Base-by-base conservation (phyloP, 768 basidiomycete species). In the Leccinum aurantiacum region DNA sequence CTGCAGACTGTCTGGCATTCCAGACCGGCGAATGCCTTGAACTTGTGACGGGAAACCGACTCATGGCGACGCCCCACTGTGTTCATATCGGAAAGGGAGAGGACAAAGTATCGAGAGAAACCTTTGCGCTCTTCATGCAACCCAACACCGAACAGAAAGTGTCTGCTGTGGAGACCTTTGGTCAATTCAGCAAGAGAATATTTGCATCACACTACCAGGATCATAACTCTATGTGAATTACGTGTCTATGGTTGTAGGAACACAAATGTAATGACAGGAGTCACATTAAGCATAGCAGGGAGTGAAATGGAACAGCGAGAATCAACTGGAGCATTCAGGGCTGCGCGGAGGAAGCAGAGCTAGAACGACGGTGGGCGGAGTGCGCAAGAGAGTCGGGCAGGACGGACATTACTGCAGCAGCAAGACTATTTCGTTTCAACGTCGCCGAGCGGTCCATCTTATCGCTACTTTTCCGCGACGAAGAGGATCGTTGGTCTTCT, bases 1-100 rank as follows among this genome's bases (percentile, higher is more conserved):
- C 97, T 4, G 68, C 76, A 17, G 84, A 91, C 69, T 92, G 89
- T 68, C 76, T 96, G 54, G 96, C 95, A 3, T 98, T 99, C 74
- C 97, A 99, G 73, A 98, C 95, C 0, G 97, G 97, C 6, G 95
- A 99, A 76, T 93, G 96, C 9, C 83, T 99, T 22, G 88, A 97
- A 72, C 79, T 98, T 24, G 88, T 95, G 24, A 98, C 96, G 2
- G 85, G 81, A 10, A 85, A 87, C 14, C 84, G 80, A 57, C 79
- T 99, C 15, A 84, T 88, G 47, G 97, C 97, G 0, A 99, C 97
- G 0, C 96, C 96, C 13, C 96, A 98, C 65, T 97, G 92, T 51
- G 96, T 98, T 47, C 84, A 88, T 61, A 87, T 93, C 6, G 92
- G 88, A 6, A 77, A 76, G 54, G 75, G 78, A 15, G 71, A 76